These are phyloP conservation scores for Geotrichum citri-aurantii DNA, from an alignment of 1,139 yeast species.

Conservation along the genomic window DNA sequence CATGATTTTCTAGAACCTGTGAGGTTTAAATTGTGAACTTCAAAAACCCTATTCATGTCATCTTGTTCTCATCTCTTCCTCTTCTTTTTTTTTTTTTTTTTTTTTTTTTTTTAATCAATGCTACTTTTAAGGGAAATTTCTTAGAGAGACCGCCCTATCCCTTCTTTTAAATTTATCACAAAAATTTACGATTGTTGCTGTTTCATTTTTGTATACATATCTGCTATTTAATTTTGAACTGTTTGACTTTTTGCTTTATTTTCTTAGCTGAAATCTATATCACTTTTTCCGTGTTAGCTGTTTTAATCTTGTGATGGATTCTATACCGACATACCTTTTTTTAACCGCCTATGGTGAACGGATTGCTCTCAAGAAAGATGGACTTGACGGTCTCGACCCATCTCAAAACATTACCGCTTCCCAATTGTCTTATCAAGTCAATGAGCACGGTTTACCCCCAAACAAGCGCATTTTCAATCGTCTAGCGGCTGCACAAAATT, in stretches of 20 bases:
- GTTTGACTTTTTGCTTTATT: neutral
- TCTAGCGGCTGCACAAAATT: neutral
- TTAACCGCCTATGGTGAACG: constrained; percentile 4
- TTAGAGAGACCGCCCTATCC: neutral
- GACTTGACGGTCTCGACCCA: neutral
- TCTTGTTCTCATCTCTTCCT: neutral
- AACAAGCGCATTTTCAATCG: neutral
- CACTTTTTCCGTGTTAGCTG: neutral
- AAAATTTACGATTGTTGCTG: neutral
- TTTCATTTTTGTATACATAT: neutral
- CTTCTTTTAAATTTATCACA: neutral
- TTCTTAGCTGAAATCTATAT: neutral
- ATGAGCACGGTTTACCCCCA: neutral
- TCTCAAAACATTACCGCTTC: neutral
- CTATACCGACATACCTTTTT: constrained; percentile 1
- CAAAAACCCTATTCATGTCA: neutral
- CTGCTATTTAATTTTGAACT: neutral
- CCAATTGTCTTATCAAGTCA: neutral
- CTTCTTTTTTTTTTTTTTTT: neutral
- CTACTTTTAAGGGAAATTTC: neutral
- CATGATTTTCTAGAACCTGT: neutral
- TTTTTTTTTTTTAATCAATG: neutral
- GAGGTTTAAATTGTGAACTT: neutral
- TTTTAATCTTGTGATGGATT: neutral
- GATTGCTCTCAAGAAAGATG: neutral